Evolutionary conservation across 1,139 yeast species (phyloP).

Genomic region (Yamadazyma songkhlaensis): DNA sequence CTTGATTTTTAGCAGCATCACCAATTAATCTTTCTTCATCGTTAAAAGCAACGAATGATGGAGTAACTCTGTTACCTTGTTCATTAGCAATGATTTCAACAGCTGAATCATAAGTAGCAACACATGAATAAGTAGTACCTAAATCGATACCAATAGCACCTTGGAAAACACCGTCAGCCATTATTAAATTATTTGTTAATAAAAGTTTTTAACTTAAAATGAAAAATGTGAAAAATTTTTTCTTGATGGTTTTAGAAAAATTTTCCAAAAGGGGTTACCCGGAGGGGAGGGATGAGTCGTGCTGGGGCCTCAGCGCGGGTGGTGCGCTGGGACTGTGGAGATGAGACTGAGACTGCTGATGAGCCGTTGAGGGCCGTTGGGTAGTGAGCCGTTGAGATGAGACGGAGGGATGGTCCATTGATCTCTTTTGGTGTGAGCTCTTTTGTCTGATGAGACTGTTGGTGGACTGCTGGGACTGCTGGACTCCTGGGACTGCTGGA

Average conservation of each 20-base stretch:
- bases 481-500: too few relatives aligned
- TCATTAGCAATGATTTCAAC: slow-evolving; percentile 62
- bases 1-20: slow-evolving; percentile 99
- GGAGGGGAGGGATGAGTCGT: too few relatives aligned
- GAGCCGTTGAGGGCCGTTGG: too few relatives aligned
- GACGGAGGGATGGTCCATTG: too few relatives aligned
- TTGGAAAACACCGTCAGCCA: slow-evolving; percentile 99
- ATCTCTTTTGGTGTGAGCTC: too few relatives aligned
- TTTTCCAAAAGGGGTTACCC: not conserved
- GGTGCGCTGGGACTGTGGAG: too few relatives aligned
- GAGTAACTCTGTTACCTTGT: slow-evolving; percentile 75
- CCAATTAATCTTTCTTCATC: slow-evolving; percentile 97
- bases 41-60: slow-evolving; percentile 97
- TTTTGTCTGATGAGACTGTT: too few relatives aligned
- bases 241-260: not conserved
- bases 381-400: too few relatives aligned
- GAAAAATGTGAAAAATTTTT: slow-evolving; percentile 14
- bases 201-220: slow-evolving; percentile 10
- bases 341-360: too few relatives aligned
- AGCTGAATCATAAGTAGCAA: slow-evolving; percentile 74
- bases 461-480: too few relatives aligned
- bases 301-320: too few relatives aligned
- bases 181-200: slow-evolving; percentile 29
- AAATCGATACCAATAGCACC: slow-evolving; percentile 90
- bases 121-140: slow-evolving; percentile 86